Evolutionary conservation across 495 filamentous ascomycete genomes (phyloP).

Genomic region (Aspergillus heteromorphus): DNA sequence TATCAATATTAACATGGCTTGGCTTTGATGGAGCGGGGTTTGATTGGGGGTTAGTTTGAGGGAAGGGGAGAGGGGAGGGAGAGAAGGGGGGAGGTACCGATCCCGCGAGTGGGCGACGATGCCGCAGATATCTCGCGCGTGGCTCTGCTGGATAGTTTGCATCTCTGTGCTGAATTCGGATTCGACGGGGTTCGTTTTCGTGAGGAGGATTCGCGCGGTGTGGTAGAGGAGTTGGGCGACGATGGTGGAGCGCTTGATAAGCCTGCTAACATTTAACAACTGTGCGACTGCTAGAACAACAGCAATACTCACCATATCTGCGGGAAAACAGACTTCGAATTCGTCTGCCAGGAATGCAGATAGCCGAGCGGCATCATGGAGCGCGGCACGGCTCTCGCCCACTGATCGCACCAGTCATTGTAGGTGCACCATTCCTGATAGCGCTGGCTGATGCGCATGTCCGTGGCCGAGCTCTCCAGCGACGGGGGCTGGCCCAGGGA

Average conservation of each 20-base stretch:
- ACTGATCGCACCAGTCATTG: constrained; percentile 69
- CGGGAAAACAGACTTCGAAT: constrained; percentile 71
- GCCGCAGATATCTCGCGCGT: constrained; percentile 80
- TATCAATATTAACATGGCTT: constrained; percentile 8
- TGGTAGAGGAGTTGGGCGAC: constrained; percentile 90
- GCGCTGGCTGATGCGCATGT: constrained; percentile 56
- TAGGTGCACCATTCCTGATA: constrained; percentile 74
- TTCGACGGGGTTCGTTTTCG: constrained; percentile 68
- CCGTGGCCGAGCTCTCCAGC: constrained; percentile 52
- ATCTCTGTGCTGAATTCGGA: constrained; percentile 54
- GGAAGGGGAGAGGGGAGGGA: no score
- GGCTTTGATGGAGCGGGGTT: not conserved
- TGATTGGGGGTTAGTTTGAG: no score
- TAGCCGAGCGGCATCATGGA: constrained; percentile 86
- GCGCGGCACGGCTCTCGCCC: constrained; percentile 70
- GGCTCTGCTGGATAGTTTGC: constrained; percentile 58
- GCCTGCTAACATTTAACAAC: no score
- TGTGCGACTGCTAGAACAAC: not conserved
- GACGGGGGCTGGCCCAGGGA: constrained; percentile 59
- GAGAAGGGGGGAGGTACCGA: no score
- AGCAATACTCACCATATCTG: constrained; percentile 67
- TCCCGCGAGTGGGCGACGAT: constrained; percentile 83
- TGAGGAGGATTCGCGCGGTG: constrained; percentile 72
- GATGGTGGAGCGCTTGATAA: constrained; percentile 74
- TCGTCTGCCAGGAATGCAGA: constrained; percentile 62